Evolutionary conservation across 2,329 filamentous ascomycete genomes (phyloP).

Genomic region (Ophiostoma perfectum): DNA sequence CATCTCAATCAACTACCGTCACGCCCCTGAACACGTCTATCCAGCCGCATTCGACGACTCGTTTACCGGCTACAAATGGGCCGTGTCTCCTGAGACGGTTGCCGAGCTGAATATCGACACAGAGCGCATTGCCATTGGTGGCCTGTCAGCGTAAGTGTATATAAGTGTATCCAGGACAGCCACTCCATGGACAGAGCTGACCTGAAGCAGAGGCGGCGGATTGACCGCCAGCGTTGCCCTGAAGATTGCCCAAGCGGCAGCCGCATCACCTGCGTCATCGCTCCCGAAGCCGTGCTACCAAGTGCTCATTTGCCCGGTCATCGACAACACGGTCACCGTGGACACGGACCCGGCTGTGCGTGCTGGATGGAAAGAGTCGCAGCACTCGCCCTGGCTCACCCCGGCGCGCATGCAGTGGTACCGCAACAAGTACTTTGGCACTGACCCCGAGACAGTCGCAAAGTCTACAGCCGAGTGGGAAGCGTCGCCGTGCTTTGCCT

Average conservation of each 20-base stretch:
- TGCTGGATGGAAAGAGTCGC: slow-evolving; percentile 38
- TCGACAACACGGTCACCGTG: slow-evolving; percentile 50
- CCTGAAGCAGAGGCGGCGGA: slow-evolving; percentile 16
- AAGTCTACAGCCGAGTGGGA: slow-evolving; percentile 38
- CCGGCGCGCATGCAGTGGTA: slow-evolving; percentile 56
- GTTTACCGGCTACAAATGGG: slow-evolving; percentile 41
- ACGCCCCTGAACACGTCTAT: slow-evolving; percentile 53
- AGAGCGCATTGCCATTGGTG: slow-evolving; percentile 28
- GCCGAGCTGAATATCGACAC: slow-evolving; percentile 36
- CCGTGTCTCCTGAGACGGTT: background rate
- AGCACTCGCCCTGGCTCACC: slow-evolving; percentile 42
- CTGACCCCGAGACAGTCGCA: slow-evolving; percentile 30
- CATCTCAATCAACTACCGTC: slow-evolving; percentile 31
- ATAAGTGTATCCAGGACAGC: background rate
- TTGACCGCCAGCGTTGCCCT: slow-evolving; percentile 14
- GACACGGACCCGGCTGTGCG: slow-evolving; percentile 29
- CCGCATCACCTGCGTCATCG: background rate
- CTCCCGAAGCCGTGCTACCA: slow-evolving; percentile 35
- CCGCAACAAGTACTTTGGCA: slow-evolving; percentile 51
- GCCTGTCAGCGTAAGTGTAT: slow-evolving; percentile 29
- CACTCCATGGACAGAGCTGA: background rate
- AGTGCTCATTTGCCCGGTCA: slow-evolving; percentile 53
- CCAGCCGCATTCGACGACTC: slow-evolving; percentile 53
- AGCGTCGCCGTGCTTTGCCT: slow-evolving; percentile 29
- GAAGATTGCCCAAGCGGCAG: slow-evolving; percentile 6